Percentiles rank a stretch among this genome's conserved stretches.
Evolutionary conservation across 1,284 basidiomycete species (phyloP).

Genomic region (Austroboletus sp.): DNA sequence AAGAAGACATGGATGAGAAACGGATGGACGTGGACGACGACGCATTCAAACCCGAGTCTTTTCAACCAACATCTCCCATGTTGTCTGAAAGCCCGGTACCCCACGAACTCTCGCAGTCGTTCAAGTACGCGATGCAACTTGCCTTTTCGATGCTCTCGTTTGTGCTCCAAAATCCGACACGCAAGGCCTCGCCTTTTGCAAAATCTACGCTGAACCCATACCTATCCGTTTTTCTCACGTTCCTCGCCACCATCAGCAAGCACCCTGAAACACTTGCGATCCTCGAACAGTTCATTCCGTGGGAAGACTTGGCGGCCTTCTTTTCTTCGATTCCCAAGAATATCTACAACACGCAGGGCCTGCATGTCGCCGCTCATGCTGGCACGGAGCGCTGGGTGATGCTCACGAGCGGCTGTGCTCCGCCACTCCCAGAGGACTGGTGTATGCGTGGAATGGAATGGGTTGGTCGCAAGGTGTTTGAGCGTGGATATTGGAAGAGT

Average conservation of each 20-base stretch:
- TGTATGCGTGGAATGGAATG: conserved; percentile 91
- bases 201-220: conserved; percentile 76
- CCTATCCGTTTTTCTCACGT: conserved; percentile 80
- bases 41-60: conserved; percentile 11
- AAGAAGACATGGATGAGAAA: conserved; percentile 45
- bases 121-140: conserved; percentile 71
- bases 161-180: conserved; percentile 61
- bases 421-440: conserved; percentile 90
- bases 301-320: conserved; percentile 69
- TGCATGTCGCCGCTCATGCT: conserved; percentile 23
- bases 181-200: conserved; percentile 50
- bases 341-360: conserved; percentile 43
- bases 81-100: conserved; percentile 32
- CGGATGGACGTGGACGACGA: conserved; percentile 68
- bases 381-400: conserved; percentile 47
- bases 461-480: conserved; percentile 83
- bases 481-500: conserved; percentile 85
- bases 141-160: conserved; percentile 75
- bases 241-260: conserved; percentile 72
- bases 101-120: conserved; percentile 51
- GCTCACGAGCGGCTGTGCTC: conserved; percentile 58
- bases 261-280: conserved; percentile 54
- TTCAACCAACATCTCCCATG: conserved; percentile 33
- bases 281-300: conserved; percentile 77
- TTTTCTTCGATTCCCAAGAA: conserved; percentile 58